phyloP scores from a whole-genome alignment of 2,329 filamentous ascomycete species.

The Leptographium lundbergii region DNA sequence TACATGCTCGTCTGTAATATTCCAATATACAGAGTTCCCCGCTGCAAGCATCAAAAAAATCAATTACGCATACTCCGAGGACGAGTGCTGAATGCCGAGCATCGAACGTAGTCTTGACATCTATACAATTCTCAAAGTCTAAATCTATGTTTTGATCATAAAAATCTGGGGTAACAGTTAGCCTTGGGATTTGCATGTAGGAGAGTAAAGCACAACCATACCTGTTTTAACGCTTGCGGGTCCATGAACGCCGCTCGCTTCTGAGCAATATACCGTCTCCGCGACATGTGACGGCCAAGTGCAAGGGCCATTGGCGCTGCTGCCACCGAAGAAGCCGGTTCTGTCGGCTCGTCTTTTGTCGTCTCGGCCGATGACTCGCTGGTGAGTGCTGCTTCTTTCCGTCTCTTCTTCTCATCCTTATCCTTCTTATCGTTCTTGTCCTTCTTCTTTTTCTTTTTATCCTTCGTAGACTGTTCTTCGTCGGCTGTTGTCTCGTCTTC shows the following conservation, averaged over 20 bases:
- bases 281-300: constrained; percentile 56
- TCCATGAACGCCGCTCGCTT: constrained; percentile 78
- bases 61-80: no score
- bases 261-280: constrained; percentile 74
- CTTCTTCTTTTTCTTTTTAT: constrained; percentile 14
- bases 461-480: constrained; percentile 16
- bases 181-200: neutral
- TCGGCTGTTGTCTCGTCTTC: constrained; percentile 10
- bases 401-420: constrained; percentile 1
- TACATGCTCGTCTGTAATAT: no score
- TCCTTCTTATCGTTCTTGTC: constrained; percentile 21
- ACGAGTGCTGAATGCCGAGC: neutral
- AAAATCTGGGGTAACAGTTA: constrained; percentile 9
- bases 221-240: constrained; percentile 73
- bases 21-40: no score
- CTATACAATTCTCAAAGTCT: no score
- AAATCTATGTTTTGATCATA: constrained; percentile 12
- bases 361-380: constrained; percentile 18
- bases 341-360: constrained; percentile 16
- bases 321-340: constrained; percentile 28
- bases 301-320: constrained; percentile 15
- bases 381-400: constrained; percentile 21
- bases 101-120: neutral
- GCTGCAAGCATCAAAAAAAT: no score
- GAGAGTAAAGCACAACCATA: constrained; percentile 24